Evolutionary conservation across 306 rosid species (phyloP), one percentile per base, ranked within the genome.

Genomic region (Rosa chinensis): DNA sequence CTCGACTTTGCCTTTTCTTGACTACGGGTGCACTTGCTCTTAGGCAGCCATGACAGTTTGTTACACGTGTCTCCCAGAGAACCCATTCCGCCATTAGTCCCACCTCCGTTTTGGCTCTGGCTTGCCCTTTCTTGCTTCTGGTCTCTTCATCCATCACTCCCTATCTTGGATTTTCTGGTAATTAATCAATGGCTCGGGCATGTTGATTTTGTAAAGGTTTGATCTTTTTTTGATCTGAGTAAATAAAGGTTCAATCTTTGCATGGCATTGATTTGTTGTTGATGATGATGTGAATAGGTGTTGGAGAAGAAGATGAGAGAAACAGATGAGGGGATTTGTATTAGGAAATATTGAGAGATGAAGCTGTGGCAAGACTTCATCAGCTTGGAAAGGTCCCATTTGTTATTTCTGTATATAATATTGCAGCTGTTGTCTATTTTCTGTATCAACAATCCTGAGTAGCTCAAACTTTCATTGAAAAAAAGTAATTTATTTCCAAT

Each of bases 341-440:
- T 80, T 86, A 85, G 23, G 82, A 90, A 85, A 90, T 91, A 83
- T 88, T 92, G 11, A 90, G 93, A 86, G 97, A 91, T 61, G 99
- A 95, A 50, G 97, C 98, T 17, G 94, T 95, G 79, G 85, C 80
- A 37, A 90, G 97, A 77, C 95, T 95, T 70, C 62, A 83, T 47
- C 89, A 87, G 82, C 94, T 95, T 82, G 98, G 98, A 55, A 85
- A 80, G 98, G 99, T 95, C 84, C 49, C 20, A 16, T 25, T 82
- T 79, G n/a, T 56, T 32, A 11, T 67, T 45, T 37, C 5, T 44
- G 71, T 37, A 42, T 52, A 14, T 14, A 28, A 63, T 59, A 12
- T 63, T 63, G 32, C 10, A 10, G 28, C 17, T 61, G 32, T 61
- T 66, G 49, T 10, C 48, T 7, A 25, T 28, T 43, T 43, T 43